Percentiles rank a stretch among this genome's conserved stretches.
These are phyloP conservation scores for Dactylellina leptospora DNA, from an alignment of 2,329 filamentous ascomycete genomes.

Conservation along the genomic window DNA sequence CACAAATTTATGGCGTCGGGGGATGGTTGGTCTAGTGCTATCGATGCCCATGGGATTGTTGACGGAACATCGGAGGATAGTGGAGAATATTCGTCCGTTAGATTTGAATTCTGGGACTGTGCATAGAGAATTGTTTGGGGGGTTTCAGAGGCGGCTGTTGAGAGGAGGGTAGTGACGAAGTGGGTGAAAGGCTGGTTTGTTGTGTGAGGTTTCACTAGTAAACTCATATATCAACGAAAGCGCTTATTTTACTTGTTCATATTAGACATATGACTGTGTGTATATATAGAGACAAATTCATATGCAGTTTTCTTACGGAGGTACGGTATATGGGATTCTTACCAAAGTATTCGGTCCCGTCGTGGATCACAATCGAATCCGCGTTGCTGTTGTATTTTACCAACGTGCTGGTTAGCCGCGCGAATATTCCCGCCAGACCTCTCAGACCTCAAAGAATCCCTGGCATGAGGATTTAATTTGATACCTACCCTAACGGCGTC, in stretches of 20 bases:
- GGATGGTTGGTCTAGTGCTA: constrained; percentile 69
- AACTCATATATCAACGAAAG: constrained; percentile 47
- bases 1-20: constrained; percentile 84
- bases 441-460: background rate
- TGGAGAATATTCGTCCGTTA: constrained; percentile 74
- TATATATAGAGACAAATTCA: background rate
- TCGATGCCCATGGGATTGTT: constrained; percentile 75
- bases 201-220: constrained; percentile 73
- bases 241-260: constrained; percentile 58
- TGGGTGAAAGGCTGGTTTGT: constrained; percentile 69
- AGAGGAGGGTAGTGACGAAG: constrained; percentile 66
- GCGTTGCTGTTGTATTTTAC: constrained; percentile 55
- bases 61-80: constrained; percentile 72
- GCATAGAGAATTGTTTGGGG: constrained; percentile 68
- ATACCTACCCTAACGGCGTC: constrained; percentile 74
- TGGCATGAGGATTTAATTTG: background rate
- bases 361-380: constrained; percentile 56
- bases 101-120: constrained; percentile 85
- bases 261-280: background rate
- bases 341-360: constrained; percentile 57
- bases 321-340: constrained; percentile 52
- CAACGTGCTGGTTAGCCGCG: constrained; percentile 13
- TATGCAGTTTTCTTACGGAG: too few relatives aligned
- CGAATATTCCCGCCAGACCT: too few relatives aligned
- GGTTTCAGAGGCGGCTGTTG: constrained; percentile 59